Percentiles rank a stretch among this genome's conserved stretches.
These are phyloP conservation scores for Yarrowia sp. DNA, from an alignment of 805 yeast genomes.

Conservation along the genomic window DNA sequence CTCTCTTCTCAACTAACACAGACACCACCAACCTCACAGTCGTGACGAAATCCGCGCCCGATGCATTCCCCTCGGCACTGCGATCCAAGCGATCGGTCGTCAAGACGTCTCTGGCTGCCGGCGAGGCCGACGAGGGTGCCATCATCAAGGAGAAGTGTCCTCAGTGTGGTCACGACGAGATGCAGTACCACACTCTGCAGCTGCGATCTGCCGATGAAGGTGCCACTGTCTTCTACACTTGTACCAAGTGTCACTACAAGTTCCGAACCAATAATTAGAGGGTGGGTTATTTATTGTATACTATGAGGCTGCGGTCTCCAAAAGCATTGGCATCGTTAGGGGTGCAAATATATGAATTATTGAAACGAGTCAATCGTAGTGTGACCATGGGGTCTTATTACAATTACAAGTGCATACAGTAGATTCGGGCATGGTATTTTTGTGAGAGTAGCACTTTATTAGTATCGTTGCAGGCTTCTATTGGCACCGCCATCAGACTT, in stretches of 20 bases:
- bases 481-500: no score
- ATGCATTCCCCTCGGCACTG: constrained; percentile 88
- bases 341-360: no score
- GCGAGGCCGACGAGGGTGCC: constrained; percentile 91
- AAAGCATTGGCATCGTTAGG: no score
- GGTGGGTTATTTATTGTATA: constrained; percentile 14
- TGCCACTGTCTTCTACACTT: constrained; percentile 95
- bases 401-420: no score
- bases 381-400: neutral
- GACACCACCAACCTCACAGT: constrained; percentile 78
- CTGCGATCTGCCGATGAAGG: constrained; percentile 99
- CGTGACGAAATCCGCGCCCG: constrained; percentile 81
- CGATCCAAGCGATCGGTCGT: constrained; percentile 84
- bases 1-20: constrained; percentile 10
- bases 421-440: no score
- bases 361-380: no score
- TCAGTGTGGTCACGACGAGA: constrained; percentile 96
- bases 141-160: constrained; percentile 97
- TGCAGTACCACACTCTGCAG: constrained; percentile 96
- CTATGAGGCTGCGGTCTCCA: neutral
- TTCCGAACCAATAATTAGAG: constrained; percentile 85
- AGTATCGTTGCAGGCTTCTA: no score
- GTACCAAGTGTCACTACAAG: constrained; percentile 88
- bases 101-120: constrained; percentile 72
- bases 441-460: no score